Base-by-base conservation (phyloP, 371 early-diverging fungal species). In the Mortierella sp. region DNA sequence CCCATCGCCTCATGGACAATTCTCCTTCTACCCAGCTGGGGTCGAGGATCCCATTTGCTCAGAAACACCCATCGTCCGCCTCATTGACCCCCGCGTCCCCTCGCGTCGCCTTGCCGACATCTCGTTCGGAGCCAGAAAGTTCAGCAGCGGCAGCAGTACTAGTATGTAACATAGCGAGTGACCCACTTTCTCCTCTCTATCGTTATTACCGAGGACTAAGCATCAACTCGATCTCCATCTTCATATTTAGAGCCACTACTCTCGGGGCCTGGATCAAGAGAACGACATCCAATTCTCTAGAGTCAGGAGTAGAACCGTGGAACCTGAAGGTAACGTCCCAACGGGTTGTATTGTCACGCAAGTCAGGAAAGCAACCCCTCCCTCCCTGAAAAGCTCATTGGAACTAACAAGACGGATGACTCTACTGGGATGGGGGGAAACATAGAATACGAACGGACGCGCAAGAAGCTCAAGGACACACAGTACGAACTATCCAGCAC, bases 401-500 rank as follows among this genome's bases (percentile, higher is more conserved):
- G n/a, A n/a, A n/a, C n/a, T n/a, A n/a, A n/a, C n/a, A n/a, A n/a
- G n/a, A n/a, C n/a, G n/a, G n/a, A n/a, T n/a, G n/a, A n/a, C n/a
- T n/a, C 34, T 34, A 34, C 34, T 34, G 34, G 34, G n/a, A n/a
- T n/a, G n/a, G n/a, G n/a, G n/a, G n/a, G n/a, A n/a, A 34, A 7
- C 7, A 25, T 62, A 74, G 77, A 76, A 31, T 57, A 68, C 27
- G 77, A 76, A 16, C 54, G 53, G n/a, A 65, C 70, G 14, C 63
- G 66, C 46, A 76, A 76, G 44, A 68, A 52, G 27, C 55, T 76
- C 16, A 64, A 57, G 47, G 77, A 76, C 25, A 48, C 77, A 19
- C 65, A 76, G 41, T 76, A 68, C 10, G 77, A 76, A 29, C 56
- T 76, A 0, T 68, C 77, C 16, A 65, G 60, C n/a, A 69, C 69